These are phyloP conservation scores for Metschnikowia santaceciliae DNA, from an alignment of 805 yeast genomes.

Conservation along the genomic window DNA sequence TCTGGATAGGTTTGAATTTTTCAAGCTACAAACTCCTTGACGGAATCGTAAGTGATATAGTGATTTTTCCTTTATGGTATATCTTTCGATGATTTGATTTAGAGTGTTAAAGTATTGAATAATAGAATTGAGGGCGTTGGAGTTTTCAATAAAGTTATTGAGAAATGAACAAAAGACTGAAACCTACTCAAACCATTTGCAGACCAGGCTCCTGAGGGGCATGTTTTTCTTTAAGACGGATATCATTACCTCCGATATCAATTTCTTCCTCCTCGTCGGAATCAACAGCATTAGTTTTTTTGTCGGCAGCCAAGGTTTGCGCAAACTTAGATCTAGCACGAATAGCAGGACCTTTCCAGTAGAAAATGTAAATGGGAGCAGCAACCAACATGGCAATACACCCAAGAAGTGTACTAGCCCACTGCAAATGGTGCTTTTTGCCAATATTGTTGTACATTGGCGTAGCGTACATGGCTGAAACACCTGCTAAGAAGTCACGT, in stretches of 20 bases:
- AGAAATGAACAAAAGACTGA: neutral
- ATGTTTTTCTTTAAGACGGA: neutral
- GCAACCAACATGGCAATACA: constrained; percentile 32
- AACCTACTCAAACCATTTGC: neutral
- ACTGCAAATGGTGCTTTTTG: constrained; percentile 26
- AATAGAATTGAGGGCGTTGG: no score
- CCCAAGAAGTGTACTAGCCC: constrained; percentile 39
- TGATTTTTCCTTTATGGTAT: no score
- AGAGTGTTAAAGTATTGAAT: no score
- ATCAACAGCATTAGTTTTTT: constrained; percentile 3
- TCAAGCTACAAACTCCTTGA: neutral
- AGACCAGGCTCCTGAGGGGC: neutral
- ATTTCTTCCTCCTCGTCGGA: constrained; percentile 12
- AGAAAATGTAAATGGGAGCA: constrained; percentile 35
- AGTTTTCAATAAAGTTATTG: neutral
- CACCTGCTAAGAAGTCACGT: constrained; percentile 39
- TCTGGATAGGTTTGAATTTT: neutral
- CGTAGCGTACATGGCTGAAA: constrained; percentile 34
- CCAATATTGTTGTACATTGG: constrained; percentile 36
- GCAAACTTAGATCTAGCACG: constrained; percentile 35
- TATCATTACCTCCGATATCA: neutral
- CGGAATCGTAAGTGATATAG: neutral
- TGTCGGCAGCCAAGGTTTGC: constrained; percentile 32
- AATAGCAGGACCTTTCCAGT: constrained; percentile 38
- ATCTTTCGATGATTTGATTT: no score